phyloP scores from a whole-genome alignment of 306 rosid genomes.

The Citrullus mucosospermus region DNA sequence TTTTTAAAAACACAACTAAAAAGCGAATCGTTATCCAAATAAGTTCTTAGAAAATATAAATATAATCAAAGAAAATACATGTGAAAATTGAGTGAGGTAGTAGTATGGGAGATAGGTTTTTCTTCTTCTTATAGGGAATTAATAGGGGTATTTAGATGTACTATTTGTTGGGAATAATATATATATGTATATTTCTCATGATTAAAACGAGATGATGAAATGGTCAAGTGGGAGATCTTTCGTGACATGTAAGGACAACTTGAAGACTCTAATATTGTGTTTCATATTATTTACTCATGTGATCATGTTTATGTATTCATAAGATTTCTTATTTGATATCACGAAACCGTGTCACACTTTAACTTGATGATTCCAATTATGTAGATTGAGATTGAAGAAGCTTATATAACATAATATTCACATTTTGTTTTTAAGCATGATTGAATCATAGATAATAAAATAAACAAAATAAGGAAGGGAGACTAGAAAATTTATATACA shows the following conservation, averaged over 20 bases:
- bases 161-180: not conserved
- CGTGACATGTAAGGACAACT: not conserved
- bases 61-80: too few species aligned
- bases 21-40: too few species aligned
- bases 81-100: not conserved
- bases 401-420: not conserved
- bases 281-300: not conserved
- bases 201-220: not conserved
- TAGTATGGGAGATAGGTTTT: not conserved
- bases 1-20: too few species aligned
- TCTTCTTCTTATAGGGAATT: not conserved
- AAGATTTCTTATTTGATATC: not conserved
- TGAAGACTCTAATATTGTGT: not conserved
- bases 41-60: too few species aligned
- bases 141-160: not conserved
- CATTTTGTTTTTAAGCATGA: not conserved
- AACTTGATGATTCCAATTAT: not conserved
- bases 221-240: not conserved
- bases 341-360: not conserved
- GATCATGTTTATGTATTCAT: not conserved
- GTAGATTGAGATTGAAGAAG: not conserved
- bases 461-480: not conserved
- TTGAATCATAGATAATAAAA: too few species aligned
- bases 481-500: not conserved
- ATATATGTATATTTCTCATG: not conserved